Percentiles rank a stretch among this genome's conserved stretches.
These are phyloP conservation scores for Plantago coronopus DNA, from an alignment of 305 asterid genomes.

Conservation along the genomic window DNA sequence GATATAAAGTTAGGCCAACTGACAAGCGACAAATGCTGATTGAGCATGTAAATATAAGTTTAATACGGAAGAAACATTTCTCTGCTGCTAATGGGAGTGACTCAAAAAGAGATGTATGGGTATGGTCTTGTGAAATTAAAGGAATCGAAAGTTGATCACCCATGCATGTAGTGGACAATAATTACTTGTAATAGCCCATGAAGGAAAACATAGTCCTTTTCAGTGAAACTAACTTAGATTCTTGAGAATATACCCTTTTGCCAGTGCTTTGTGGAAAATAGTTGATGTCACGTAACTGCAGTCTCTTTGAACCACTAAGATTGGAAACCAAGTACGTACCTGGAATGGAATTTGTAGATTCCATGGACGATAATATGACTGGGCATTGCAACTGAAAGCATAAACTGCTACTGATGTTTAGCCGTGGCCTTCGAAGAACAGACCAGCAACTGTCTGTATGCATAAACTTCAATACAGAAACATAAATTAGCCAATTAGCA, in stretches of 20 bases:
- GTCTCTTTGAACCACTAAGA: constrained; percentile 19
- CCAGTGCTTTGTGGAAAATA: constrained; percentile 5
- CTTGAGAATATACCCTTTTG: constrained; percentile 24
- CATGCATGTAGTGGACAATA: constrained; percentile 32
- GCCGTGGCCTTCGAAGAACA: not conserved
- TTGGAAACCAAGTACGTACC: constrained; percentile 11
- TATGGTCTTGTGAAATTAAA: constrained; percentile 13
- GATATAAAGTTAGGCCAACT: constrained; percentile 20
- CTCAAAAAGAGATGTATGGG: constrained; percentile 24
- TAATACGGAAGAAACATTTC: not conserved
- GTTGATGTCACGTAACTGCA: constrained; percentile 14
- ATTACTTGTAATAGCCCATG: constrained; percentile 25
- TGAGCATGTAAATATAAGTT: constrained; percentile 23
- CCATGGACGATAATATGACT: not conserved
- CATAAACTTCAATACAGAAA: too few relatives aligned
- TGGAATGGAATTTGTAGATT: not conserved
- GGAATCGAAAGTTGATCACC: constrained; percentile 14
- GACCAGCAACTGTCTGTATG: not conserved
- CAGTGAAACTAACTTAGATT: constrained; percentile 16
- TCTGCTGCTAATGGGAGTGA: constrained; percentile 5
- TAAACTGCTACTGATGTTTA: not conserved
- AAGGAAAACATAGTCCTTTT: constrained; percentile 19
- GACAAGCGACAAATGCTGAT: constrained; percentile 18
- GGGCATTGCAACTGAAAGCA: not conserved
- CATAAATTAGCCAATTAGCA: not conserved